Conservation (phyloP, 2,329 filamentous ascomycete species). For the Cadophora gregata region DNA sequence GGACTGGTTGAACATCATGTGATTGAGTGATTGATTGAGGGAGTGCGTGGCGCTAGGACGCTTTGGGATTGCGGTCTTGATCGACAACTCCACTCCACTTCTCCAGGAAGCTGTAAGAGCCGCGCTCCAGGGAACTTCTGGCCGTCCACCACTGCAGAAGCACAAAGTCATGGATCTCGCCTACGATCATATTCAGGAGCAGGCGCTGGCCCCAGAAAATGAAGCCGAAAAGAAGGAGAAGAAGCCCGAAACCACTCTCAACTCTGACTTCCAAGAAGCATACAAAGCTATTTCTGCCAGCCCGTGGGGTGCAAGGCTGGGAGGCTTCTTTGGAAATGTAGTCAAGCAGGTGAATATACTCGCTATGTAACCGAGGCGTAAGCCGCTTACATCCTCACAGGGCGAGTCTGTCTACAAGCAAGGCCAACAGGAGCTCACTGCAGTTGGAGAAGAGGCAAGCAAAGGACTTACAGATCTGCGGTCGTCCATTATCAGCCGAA, state of each 20-base stretch:
- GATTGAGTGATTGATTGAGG: too few relatives aligned
- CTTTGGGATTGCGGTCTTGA: conserved; percentile 9
- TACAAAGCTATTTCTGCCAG: conserved; percentile 92
- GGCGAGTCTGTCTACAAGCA: conserved; percentile 85
- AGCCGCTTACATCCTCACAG: conserved; percentile 48
- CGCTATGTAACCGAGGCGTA: background rate
- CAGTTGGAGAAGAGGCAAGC: conserved; percentile 79
- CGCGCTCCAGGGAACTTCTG: conserved; percentile 1
- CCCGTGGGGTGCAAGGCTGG: conserved; percentile 87
- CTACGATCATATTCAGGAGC: conserved; percentile 95
- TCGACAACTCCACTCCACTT: conserved; percentile 15
- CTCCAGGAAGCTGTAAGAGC: conserved; percentile 19
- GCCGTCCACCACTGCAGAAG: conserved; percentile 2
- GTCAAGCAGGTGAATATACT: conserved; percentile 78
- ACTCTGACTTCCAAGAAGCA: conserved; percentile 89
- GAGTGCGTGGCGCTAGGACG: background rate
- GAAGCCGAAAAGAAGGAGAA: conserved; percentile 52
- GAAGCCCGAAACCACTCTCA: conserved; percentile 63
- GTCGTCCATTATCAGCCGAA: conserved; percentile 72
- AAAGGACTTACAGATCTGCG: conserved; percentile 78
- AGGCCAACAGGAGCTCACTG: conserved; percentile 82
- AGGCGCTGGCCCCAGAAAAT: conserved; percentile 66
- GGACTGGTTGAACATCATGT: conserved; percentile 4
- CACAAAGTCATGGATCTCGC: conserved; percentile 82
- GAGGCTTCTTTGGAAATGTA: conserved; percentile 89